Evolutionary conservation across 495 filamentous ascomycete genomes (phyloP).

Genomic region (Penicillium daleae): DNA sequence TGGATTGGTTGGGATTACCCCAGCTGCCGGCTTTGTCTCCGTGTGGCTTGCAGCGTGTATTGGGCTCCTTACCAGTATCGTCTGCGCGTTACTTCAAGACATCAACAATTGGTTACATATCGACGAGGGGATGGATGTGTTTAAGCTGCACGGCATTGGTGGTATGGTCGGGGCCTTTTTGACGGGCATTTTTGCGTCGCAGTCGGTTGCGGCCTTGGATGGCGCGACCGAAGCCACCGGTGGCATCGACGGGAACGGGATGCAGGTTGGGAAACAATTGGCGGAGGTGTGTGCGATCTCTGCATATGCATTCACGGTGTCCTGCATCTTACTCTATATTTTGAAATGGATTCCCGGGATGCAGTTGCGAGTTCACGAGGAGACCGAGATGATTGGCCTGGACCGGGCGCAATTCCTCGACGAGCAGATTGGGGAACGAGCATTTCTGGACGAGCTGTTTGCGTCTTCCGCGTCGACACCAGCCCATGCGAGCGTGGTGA

Average conservation of each 20-base stretch:
- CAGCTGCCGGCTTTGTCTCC: slow-evolving; percentile 62
- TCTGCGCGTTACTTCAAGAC: slow-evolving; percentile 54
- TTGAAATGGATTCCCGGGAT: slow-evolving; percentile 63
- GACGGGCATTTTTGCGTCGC: slow-evolving; percentile 62
- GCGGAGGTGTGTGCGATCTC: slow-evolving; percentile 62
- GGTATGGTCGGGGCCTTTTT: slow-evolving; percentile 65
- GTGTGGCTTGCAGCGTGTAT: slow-evolving; percentile 61
- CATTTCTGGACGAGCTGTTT: slow-evolving; percentile 29
- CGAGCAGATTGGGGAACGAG: slow-evolving; percentile 59
- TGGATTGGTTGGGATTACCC: slow-evolving; percentile 67
- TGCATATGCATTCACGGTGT: slow-evolving; percentile 58
- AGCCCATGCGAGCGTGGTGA: slow-evolving; percentile 15
- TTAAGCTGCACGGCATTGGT: slow-evolving; percentile 65
- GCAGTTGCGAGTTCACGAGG: slow-evolving; percentile 58
- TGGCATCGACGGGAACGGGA: slow-evolving; percentile 59
- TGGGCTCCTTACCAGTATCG: slow-evolving; percentile 59
- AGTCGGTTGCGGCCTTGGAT: slow-evolving; percentile 50
- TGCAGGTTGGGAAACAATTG: slow-evolving; percentile 62
- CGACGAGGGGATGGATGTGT: slow-evolving; percentile 66
- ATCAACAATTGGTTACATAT: slow-evolving; percentile 61
- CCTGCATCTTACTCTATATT: slow-evolving; percentile 55
- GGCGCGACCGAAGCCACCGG: slow-evolving; percentile 52
- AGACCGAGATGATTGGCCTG: slow-evolving; percentile 59
- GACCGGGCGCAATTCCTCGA: slow-evolving; percentile 62
- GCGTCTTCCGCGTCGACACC: slow-evolving; percentile 30